Base-by-base conservation (phyloP, 1,284 basidiomycete species). In the Ceratobasidium sp. region DNA sequence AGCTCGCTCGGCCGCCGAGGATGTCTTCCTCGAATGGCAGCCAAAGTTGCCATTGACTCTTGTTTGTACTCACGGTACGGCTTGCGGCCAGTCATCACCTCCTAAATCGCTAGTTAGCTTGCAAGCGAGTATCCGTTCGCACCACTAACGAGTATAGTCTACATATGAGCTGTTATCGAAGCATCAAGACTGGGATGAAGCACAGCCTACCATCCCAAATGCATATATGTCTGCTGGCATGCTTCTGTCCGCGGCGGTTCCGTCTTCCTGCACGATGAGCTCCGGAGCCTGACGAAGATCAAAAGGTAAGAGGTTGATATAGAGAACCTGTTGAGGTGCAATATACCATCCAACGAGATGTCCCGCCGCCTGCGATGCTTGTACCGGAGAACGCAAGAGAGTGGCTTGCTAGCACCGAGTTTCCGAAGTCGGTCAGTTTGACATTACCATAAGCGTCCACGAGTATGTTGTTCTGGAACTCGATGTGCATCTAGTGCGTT, bases 211-310 rank as follows among this genome's bases (percentile, higher is more conserved):
- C 63, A 47, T 47, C 20, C 63, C 63, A 17, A 45, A n/a, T 6
- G 63, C 63, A 65, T 65, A 65, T 65, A 65, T 47, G 26, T 65
- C 63, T 8, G 63, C 42, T 1, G 58, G 31, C 37, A 61, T 39
- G 28, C 37, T 61, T 20, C 58, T 2, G 33, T 37, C 58, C 1
- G 58, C 33, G 6, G 56, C 31, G 11, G 4, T 23, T 6, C 4
- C 58, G 20, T 61, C 58, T 61, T 61, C 58, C 11, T 10, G 58
- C 4, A 3, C 3, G n/a, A 61, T 20, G 3, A 61, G 33, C 20
- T 61, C 58, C 1, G 58, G 58, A 35, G 58, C 58, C 58, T 61
- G 1, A 56, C 5, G 23, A 20, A 53, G 7, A 53, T 20, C 17
- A 5, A n/a, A n/a, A n/a, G n/a, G n/a, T n/a, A n/a, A n/a, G n/a